Evolutionary conservation across 345 rosid species (phyloP).

Genomic region (Aquilaria malaccensis): DNA sequence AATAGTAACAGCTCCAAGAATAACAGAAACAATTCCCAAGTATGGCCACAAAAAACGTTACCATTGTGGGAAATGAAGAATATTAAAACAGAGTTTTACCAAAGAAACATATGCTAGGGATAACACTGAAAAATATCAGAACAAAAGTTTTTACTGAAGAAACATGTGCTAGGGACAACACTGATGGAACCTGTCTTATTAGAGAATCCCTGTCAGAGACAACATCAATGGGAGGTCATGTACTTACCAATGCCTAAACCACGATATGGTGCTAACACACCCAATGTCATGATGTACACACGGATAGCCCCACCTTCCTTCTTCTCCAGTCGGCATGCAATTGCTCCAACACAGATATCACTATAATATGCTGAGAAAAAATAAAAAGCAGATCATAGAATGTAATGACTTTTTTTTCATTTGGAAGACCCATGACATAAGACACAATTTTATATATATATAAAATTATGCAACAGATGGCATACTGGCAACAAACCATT

Average conservation of each 20-base stretch:
- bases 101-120: not conserved
- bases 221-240: not conserved
- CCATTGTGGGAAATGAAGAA: too few relatives aligned
- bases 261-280: constrained; percentile 94
- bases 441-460: not conserved
- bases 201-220: not conserved
- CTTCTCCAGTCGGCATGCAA: constrained; percentile 94
- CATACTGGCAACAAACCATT: not conserved
- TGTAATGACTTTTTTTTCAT: not conserved
- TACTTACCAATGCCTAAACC: constrained; percentile 89
- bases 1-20: too few relatives aligned
- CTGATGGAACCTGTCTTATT: not conserved
- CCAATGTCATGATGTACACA: constrained; percentile 95
- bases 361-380: constrained; percentile 67
- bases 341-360: constrained; percentile 94
- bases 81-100: not conserved
- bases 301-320: constrained; percentile 67
- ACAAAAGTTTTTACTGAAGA: not conserved
- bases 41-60: too few relatives aligned
- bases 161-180: not conserved
- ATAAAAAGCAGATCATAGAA: constrained; percentile 9
- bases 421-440: not conserved
- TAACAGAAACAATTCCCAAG: too few relatives aligned
- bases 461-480: not conserved
- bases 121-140: not conserved